Percentiles rank a stretch among this genome's conserved stretches.
phyloP scores from a whole-genome alignment of 179 eudicot species.

The Beta macrorhiza region DNA sequence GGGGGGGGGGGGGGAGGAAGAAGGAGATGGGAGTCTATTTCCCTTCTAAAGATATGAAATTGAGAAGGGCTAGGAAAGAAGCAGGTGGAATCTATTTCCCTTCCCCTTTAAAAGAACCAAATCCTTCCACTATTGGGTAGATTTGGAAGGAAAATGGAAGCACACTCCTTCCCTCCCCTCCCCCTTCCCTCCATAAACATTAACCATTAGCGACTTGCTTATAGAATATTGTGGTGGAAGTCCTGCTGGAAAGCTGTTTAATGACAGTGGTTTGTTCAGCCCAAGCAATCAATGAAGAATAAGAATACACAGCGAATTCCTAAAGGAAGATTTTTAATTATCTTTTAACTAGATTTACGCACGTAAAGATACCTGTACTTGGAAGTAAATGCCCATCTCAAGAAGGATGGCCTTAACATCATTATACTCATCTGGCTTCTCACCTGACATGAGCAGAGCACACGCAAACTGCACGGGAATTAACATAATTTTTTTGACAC shows the following conservation, averaged over 20 bases:
- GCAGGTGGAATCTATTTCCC: too few relatives aligned
- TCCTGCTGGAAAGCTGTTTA: background rate
- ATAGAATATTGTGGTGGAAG: background rate
- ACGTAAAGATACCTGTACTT: constrained; percentile 55
- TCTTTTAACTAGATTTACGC: background rate
- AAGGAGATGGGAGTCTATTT: too few relatives aligned
- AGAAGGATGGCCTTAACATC: constrained; percentile 56
- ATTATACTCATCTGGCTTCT: constrained; percentile 53
- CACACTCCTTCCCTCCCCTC: too few relatives aligned
- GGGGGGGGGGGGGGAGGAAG: too few relatives aligned
- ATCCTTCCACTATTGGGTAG: too few relatives aligned
- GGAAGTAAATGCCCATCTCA: constrained; percentile 73
- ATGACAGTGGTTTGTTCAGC: background rate
- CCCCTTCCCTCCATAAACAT: background rate
- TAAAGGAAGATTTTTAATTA: background rate
- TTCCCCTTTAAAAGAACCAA: too few relatives aligned
- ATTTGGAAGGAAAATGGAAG: too few relatives aligned
- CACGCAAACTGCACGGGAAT: constrained; percentile 56
- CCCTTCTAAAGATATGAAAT: too few relatives aligned
- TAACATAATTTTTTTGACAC: background rate
- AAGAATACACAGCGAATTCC: background rate
- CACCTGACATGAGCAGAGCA: constrained; percentile 59
- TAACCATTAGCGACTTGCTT: background rate
- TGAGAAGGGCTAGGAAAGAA: too few relatives aligned
- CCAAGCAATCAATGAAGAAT: background rate